These are phyloP conservation scores for Brassica nigra DNA, from an alignment of 345 rosid genomes.

Conservation along the genomic window DNA sequence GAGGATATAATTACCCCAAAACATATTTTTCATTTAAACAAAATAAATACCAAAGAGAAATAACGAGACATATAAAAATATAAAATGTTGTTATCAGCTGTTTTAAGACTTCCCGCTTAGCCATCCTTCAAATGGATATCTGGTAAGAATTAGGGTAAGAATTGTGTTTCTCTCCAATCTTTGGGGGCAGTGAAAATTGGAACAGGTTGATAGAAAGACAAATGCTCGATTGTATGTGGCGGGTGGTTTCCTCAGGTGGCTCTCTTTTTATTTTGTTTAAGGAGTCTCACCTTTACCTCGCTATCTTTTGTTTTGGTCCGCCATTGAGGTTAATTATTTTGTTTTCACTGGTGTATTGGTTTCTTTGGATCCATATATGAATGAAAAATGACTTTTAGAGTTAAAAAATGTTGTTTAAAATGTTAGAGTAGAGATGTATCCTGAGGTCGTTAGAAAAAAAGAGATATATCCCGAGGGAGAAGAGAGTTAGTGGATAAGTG, in stretches of 20 bases:
- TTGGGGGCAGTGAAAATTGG: no score
- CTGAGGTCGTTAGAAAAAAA: no score
- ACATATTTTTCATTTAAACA: not conserved
- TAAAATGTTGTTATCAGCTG: not conserved
- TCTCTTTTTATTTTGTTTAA: not conserved
- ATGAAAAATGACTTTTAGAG: no score
- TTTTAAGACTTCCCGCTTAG: no score
- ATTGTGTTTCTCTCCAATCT: no score
- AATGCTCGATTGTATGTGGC: no score
- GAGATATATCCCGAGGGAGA: not conserved
- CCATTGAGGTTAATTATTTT: not conserved
- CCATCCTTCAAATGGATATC: no score
- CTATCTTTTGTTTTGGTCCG: not conserved
- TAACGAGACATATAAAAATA: not conserved
- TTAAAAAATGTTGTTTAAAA: not conserved
- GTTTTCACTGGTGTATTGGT: not conserved
- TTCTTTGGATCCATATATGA: not conserved
- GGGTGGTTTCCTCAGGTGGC: not conserved
- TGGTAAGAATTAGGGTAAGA: no score
- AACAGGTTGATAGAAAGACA: no score
- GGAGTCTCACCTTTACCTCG: not conserved
- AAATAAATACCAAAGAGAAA: not conserved
- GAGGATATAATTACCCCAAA: not conserved
- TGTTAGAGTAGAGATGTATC: not conserved
- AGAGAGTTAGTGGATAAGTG: constrained; percentile 25